These are phyloP conservation scores for Poterioochromonas sp. DNA, from an alignment of 352 stramenopile species.

Conservation along the genomic window DNA sequence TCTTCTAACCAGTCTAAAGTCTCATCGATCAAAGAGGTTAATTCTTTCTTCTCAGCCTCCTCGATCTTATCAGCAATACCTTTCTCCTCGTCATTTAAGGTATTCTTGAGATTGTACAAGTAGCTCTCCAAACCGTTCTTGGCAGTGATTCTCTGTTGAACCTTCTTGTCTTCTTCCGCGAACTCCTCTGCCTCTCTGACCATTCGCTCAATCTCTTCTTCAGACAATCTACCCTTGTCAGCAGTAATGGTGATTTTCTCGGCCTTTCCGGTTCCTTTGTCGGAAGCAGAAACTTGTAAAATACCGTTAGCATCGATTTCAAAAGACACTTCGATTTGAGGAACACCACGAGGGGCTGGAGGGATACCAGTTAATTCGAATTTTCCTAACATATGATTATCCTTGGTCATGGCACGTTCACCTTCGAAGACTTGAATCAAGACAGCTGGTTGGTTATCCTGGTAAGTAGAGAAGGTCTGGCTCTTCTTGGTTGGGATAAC, in stretches of 20 bases:
- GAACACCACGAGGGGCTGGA: conserved; percentile 89
- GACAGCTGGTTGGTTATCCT: conserved; percentile 92
- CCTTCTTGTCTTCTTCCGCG: conserved; percentile 94
- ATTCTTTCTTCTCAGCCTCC: conserved; percentile 81
- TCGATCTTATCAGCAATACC: conserved; percentile 86
- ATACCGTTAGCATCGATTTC: conserved; percentile 99
- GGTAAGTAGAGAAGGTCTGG: conserved; percentile 96
- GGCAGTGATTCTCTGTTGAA: conserved; percentile 91
- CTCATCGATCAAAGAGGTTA: conserved; percentile 88
- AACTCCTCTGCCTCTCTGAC: conserved; percentile 94
- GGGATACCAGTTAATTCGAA: conserved; percentile 97
- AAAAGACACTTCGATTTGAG: conserved; percentile 98
- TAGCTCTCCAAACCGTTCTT: conserved; percentile 93
- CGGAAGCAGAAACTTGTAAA: conserved; percentile 89
- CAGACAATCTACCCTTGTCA: conserved; percentile 93
- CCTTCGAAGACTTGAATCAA: conserved; percentile 94
- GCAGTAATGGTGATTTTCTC: conserved; percentile 98
- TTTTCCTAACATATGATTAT: conserved; percentile 97
- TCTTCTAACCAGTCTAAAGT: conserved; percentile 98
- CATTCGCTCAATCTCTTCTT: conserved; percentile 99
- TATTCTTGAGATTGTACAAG: conserved; percentile 89
- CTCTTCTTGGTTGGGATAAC: conserved; percentile 96
- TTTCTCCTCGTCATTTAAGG: conserved; percentile 83
- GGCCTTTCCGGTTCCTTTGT: conserved; percentile 96
- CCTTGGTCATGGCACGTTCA: conserved; percentile 97